Evolutionary conservation across 2,329 filamentous ascomycete genomes (phyloP).

Genomic region (Phialophora verrucosa): DNA sequence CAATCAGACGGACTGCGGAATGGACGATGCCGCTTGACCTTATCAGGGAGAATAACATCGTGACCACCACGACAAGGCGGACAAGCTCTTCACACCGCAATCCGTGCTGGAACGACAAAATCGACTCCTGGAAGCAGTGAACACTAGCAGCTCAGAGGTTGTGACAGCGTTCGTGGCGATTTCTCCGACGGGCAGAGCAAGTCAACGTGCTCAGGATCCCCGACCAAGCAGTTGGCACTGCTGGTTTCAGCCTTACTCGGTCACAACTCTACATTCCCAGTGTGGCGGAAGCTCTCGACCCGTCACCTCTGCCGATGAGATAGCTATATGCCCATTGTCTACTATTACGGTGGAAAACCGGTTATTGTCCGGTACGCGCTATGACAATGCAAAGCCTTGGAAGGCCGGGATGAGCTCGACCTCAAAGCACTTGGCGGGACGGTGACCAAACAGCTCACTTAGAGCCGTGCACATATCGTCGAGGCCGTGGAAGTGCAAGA

Average conservation of each 20-base stretch:
- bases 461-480: neutral
- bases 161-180: neutral
- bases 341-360: neutral
- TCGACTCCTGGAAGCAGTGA: neutral
- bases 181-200: neutral
- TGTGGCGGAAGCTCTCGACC: neutral
- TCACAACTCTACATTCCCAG: neutral
- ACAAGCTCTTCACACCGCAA: neutral
- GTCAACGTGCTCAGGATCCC: neutral
- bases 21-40: neutral
- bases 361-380: neutral
- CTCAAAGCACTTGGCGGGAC: neutral
- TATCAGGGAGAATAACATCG: neutral
- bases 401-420: conserved; percentile 3
- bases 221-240: neutral
- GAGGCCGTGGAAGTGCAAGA: neutral
- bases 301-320: neutral
- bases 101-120: neutral
- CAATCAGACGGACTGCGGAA: neutral
- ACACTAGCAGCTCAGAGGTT: neutral
- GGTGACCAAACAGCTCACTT: neutral
- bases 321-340: neutral
- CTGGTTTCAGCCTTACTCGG: conserved; percentile 2
- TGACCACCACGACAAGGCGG: neutral
- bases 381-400: conserved; percentile 1